phyloP scores from a whole-genome alignment of 1,139 yeast genomes.

The Candida sp. region DNA sequence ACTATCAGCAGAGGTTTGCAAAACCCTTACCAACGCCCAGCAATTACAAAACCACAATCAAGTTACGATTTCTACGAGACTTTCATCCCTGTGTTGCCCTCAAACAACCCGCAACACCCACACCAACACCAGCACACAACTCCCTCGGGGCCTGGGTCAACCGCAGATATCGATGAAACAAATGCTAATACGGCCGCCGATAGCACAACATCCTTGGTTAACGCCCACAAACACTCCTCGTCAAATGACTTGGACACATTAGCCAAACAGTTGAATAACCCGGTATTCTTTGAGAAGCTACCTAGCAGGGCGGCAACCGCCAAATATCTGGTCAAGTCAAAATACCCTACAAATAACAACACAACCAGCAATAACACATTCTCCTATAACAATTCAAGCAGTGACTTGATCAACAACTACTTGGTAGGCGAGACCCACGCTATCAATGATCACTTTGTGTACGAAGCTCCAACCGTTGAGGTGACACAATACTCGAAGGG shows the following conservation, averaged over 20 bases:
- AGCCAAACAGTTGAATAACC: constrained; percentile 45
- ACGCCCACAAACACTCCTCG: constrained; percentile 14
- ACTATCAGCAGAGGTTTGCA: constrained; percentile 1
- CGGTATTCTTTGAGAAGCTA: constrained; percentile 42
- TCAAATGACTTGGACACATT: constrained; percentile 32
- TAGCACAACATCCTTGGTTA: constrained; percentile 7
- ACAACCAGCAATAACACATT: background rate
- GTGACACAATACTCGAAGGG: background rate
- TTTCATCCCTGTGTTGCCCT: constrained; percentile 43
- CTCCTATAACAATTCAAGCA: constrained; percentile 24
- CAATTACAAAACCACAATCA: constrained; percentile 17
- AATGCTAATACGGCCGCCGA: constrained; percentile 1
- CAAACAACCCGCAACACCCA: constrained; percentile 1
- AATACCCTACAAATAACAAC: constrained; percentile 6
- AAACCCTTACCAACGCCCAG: constrained; percentile 4
- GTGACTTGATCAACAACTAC: constrained; percentile 23
- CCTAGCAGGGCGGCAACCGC: constrained; percentile 37
- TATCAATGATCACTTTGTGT: constrained; percentile 39
- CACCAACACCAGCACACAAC: background rate
- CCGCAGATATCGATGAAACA: constrained; percentile 6
- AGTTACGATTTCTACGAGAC: constrained; percentile 49
- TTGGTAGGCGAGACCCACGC: constrained; percentile 25
- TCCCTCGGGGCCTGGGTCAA: background rate
- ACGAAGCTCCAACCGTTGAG: constrained; percentile 22
- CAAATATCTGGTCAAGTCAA: constrained; percentile 16